Percentiles rank a stretch among this genome's conserved stretches.
These are phyloP conservation scores for Cryphonectria parasitica DNA, from an alignment of 2,329 filamentous ascomycete species.

Conservation along the genomic window DNA sequence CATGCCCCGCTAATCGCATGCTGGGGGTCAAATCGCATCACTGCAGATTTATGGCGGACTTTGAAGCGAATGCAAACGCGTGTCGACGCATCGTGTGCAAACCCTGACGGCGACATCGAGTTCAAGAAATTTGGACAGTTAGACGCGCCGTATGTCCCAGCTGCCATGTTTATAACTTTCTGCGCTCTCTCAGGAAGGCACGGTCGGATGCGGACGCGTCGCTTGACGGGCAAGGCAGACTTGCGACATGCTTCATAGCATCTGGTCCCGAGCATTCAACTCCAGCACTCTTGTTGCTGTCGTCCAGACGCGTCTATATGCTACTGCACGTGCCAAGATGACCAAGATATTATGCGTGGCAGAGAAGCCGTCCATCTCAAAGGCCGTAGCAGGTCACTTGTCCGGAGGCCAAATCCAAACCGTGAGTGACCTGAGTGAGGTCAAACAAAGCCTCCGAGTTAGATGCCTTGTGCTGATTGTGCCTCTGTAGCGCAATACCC, in stretches of 20 bases:
- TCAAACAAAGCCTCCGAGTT: background rate
- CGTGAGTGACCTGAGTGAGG: slow-evolving; percentile 54
- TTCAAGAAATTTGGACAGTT: background rate
- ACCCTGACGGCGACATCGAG: background rate
- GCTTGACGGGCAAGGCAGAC: background rate
- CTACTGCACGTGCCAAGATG: slow-evolving; percentile 38
- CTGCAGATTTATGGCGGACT: background rate
- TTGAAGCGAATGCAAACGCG: background rate
- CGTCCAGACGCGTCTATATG: slow-evolving; percentile 14
- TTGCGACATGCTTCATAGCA: slow-evolving; percentile 19
- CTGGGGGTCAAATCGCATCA: background rate
- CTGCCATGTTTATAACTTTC: slow-evolving; percentile 22
- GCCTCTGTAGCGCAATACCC: slow-evolving; percentile 63
- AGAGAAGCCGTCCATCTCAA: slow-evolving; percentile 88
- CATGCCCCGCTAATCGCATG: slow-evolving; percentile 15
- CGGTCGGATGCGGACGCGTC: slow-evolving; percentile 23
- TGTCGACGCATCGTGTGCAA: background rate
- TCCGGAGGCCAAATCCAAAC: slow-evolving; percentile 74
- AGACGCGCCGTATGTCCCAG: slow-evolving; percentile 15
- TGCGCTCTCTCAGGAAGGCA: slow-evolving; percentile 14
- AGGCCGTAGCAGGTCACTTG: slow-evolving; percentile 88
- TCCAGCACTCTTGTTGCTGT: background rate
- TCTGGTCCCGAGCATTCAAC: background rate
- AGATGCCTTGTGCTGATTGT: slow-evolving; percentile 2
- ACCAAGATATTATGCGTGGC: slow-evolving; percentile 62